Conservation (phyloP, 768 basidiomycete genomes). For the Cystobasidium tubakii region DNA sequence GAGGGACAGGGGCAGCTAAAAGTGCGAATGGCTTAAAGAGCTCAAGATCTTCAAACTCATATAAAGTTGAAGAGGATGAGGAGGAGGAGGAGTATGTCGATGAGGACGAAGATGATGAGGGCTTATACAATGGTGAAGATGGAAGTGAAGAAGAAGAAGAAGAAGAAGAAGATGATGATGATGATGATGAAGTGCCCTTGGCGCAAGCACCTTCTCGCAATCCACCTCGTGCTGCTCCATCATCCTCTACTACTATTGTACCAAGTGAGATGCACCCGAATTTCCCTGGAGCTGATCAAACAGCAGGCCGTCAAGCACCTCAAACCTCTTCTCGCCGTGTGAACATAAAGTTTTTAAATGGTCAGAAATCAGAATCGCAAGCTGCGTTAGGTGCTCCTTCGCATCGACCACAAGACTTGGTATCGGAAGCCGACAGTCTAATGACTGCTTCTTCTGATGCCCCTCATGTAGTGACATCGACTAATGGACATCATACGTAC, state of each 20-base stretch:
- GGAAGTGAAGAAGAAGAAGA: too few relatives aligned
- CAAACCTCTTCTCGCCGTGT: background rate
- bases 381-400: too few relatives aligned
- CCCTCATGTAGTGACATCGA: background rate
- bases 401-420: background rate
- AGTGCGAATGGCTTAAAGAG: background rate
- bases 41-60: background rate
- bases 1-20: background rate
- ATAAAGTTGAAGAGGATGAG: constrained; percentile 22
- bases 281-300: background rate
- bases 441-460: constrained; percentile 1
- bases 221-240: background rate
- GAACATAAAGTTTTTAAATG: background rate
- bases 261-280: background rate
- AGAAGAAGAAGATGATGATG: background rate
- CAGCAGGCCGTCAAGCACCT: background rate
- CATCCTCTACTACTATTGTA: background rate
- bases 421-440: constrained; percentile 5
- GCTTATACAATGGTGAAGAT: background rate
- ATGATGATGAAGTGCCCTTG: background rate
- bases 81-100: constrained; percentile 2
- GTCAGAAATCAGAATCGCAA: background rate
- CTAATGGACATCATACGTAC: background rate
- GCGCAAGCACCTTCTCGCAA: background rate
- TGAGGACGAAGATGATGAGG: background rate